These are phyloP conservation scores for Yarrowia bubula DNA, from an alignment of 805 yeast genomes.

Conservation along the genomic window DNA sequence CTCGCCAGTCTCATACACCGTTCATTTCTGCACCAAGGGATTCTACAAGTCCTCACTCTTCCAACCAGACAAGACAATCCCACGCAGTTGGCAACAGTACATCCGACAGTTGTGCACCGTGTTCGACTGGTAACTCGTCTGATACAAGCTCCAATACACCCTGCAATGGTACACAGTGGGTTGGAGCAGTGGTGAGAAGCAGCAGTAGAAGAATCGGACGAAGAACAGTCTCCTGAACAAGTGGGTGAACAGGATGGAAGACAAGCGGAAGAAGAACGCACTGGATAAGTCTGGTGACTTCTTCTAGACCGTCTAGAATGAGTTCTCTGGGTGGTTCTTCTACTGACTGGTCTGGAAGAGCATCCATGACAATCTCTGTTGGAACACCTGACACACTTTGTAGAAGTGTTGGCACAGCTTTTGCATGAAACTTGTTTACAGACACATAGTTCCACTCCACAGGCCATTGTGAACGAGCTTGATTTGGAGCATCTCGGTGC, in stretches of 20 bases:
- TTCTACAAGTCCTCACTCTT: background rate
- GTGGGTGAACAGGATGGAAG: background rate
- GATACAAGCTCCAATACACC: background rate
- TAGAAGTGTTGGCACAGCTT: no score
- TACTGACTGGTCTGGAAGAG: background rate
- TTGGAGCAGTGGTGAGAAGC: background rate
- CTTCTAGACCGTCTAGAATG: background rate
- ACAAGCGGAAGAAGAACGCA: background rate
- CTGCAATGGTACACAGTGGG: background rate
- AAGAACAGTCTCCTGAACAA: background rate
- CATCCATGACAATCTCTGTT: background rate
- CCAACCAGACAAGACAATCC: background rate
- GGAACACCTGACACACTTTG: background rate
- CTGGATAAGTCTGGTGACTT: background rate
- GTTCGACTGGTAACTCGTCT: background rate
- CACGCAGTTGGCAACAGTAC: background rate
- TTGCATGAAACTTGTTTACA: background rate
- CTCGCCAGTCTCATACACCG: background rate
- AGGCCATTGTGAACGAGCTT: background rate
- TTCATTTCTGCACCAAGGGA: constrained; percentile 13
- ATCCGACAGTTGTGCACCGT: background rate
- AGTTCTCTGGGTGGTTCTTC: background rate
- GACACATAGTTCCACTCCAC: background rate
- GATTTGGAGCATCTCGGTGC: background rate
- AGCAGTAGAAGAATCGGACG: no score